Evolutionary conservation across 805 yeast species (phyloP), one percentile per base, ranked within the genome.

Genomic region (Vanderwaltozyma yarrowii): DNA sequence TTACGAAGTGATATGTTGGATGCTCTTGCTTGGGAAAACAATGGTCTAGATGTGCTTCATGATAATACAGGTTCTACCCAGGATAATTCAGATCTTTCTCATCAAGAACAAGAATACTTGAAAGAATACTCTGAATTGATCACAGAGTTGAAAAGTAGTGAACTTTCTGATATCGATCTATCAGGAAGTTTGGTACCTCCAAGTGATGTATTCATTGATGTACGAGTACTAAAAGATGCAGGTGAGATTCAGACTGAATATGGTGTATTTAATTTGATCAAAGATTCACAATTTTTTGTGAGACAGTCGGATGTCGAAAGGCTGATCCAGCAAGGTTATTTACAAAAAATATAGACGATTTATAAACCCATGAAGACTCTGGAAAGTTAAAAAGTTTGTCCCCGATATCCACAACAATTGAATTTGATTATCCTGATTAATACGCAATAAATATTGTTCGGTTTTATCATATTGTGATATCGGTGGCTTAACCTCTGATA

Each of bases 231-330:
- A 36, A 82, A 82, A 56, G 94, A 89, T 51, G 96, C 95, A 0
- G 98, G 98, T 2, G 97, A 92, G 55, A 86, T 89, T 26, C 96
- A 88, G 54, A 92, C 98, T 0, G 98, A 89, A 57, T 89, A 89
- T 51, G 98, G 96, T 17, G 95, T 86, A 3, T 87, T 92, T 64
- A 88, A 88, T 51, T 64, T 92, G 46, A 84, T 94, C 3, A 89
- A 88, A 52, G 89, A 89, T 57, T 83, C 95, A 3, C 97, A 92
- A 54, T 88, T 89, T 54, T 89, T 83, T 54, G 96, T 89, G 15
- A 69, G 98, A 41, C 89, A 85, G 48, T 80, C 92, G 0, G 98
- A 92, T 53, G 98, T 92, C 6, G 96, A 89, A 54, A 66, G 96
- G 36, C 67, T 92, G 42, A 84, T 92, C 26, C 96, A 87, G 54